Evolutionary conservation across 495 filamentous ascomycete genomes (phyloP).

Genomic region (Recurvomyces mirabilis): DNA sequence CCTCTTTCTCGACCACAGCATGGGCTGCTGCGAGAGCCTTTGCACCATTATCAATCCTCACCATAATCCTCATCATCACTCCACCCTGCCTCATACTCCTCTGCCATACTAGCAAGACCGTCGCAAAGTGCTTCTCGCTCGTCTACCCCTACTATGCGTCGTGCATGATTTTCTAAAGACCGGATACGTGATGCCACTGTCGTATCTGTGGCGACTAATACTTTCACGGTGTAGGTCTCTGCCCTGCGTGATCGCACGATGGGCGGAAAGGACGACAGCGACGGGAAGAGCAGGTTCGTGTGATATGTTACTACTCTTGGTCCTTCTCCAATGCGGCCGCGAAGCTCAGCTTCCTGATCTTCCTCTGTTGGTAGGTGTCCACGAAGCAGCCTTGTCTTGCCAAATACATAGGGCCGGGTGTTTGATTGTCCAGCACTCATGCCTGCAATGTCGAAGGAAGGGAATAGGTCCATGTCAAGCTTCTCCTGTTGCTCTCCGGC

Average conservation of each 20-base stretch:
- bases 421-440: too few relatives aligned
- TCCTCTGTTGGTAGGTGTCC: not conserved
- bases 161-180: constrained; percentile 47
- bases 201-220: constrained; percentile 62
- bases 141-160: constrained; percentile 51
- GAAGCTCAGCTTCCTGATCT: constrained; percentile 11
- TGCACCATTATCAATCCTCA: constrained; percentile 3
- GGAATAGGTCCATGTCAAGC: constrained; percentile 18
- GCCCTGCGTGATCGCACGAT: constrained; percentile 42
- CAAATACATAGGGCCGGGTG: too few relatives aligned
- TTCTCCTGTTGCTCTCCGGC: not conserved
- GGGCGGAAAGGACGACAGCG: constrained; percentile 69
- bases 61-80: constrained; percentile 63
- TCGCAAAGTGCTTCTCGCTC: constrained; percentile 75
- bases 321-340: constrained; percentile 17
- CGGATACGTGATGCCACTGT: constrained; percentile 59
- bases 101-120: constrained; percentile 72
- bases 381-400: too few relatives aligned
- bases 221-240: constrained; percentile 40
- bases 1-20: not conserved
- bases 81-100: constrained; percentile 86
- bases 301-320: constrained; percentile 37
- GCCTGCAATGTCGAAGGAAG: too few relatives aligned
- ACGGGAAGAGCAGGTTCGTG: constrained; percentile 55
- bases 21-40: not conserved